Evolutionary conservation across 2,329 filamentous ascomycete genomes (phyloP), one percentile per base, ranked within the genome.

Genomic region (Bipolaris oryzae): DNA sequence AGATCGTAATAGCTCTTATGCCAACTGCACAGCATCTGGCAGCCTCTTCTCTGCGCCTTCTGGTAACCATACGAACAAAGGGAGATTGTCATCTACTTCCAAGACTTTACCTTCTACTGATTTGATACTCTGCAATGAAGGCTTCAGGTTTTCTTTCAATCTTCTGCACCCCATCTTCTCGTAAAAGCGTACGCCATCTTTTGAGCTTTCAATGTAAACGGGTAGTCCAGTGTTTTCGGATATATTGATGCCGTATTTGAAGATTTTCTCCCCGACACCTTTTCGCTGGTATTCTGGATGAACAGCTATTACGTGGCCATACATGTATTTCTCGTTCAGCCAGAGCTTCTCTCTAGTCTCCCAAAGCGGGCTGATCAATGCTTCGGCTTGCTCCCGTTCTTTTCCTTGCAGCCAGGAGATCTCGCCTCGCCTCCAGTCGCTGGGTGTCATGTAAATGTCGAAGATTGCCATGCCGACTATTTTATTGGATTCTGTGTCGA

Each of bases 401-500:
- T 77, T 72, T 4, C 80, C 80, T 58, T 79, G 63, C 21, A 83
- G 67, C 80, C 80, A 83, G 9, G 74, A 72, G 13, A 82, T 76
- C 34, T 80, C 79, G 2, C 76, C 75, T 55, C 78, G 78, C 50
- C 73, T 72, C 59, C 80, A 76, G 61, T 82, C 79, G 55, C 79
- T 78, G 5, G 75, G 71, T 7, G 72, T 70, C 21, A 80, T 55
- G 60, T 79, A 80, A 5, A 79, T 70, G 54, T 83, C 79, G 61
- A 76, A 78, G 16, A 82, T 73, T 2, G 75, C 79, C 77, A 83
- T 82, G 46, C 80, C 81, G 20, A 81, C 72, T 34, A 82, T 76
- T 28, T 78, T 74, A 13, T 76, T 76, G 0, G 75, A 79, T 3
- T 73, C 72, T 6, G 73, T 76, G 60, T 83, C 80, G 23, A 82